Evolutionary conservation across 768 basidiomycete genomes (phyloP), one percentile per base, ranked within the genome.

Genomic region (Dentipellis fragilis): DNA sequence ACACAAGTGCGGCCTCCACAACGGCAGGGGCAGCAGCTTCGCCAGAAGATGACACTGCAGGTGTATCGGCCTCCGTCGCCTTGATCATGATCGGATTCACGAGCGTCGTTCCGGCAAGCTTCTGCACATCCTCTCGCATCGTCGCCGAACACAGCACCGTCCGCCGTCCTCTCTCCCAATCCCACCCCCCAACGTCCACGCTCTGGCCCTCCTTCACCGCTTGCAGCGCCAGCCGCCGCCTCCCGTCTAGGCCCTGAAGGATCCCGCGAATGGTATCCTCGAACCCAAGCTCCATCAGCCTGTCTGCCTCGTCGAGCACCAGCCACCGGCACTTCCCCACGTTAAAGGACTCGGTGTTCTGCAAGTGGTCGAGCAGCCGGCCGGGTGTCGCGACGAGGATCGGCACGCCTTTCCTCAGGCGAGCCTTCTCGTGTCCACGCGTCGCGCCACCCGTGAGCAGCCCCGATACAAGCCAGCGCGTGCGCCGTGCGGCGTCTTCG

Each of bases 101-200:
- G 34, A 98, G 72, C 2, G 91, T 79, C 22, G 81, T 83, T 10
- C 93, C 93, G 0, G 95, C 93, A 29, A 99, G 72, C 64, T 89
- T 88, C 70, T 97, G 90, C 2, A 98, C 95, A 62, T 93, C 93
- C 62, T 95, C 93, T 48, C 87, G 80, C 35, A 98, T 93, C 1
- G 96, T 99, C 5, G 96, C 96, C 10, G 95, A 98, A 74, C 96
- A 99, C 4, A 99, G 79, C 21, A 99, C 75, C 2, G 93, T 95
- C 62, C 90, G 78, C 62, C 93, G 77, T 46, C 83, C 75, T 54
- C 80, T 71, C 40, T 80, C 73, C 89, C 88, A 92, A 63, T 89
- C 86, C 89, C 91, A 91, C 0, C 83, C 85, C n/a, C 85, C 84
- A 10, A 89, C 83, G 63, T 89, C 89, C 66, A 72, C 72, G 52